Evolutionary conservation across 23 red algal genomes (phyloP).

Genomic region (Agarophyton chilense): DNA sequence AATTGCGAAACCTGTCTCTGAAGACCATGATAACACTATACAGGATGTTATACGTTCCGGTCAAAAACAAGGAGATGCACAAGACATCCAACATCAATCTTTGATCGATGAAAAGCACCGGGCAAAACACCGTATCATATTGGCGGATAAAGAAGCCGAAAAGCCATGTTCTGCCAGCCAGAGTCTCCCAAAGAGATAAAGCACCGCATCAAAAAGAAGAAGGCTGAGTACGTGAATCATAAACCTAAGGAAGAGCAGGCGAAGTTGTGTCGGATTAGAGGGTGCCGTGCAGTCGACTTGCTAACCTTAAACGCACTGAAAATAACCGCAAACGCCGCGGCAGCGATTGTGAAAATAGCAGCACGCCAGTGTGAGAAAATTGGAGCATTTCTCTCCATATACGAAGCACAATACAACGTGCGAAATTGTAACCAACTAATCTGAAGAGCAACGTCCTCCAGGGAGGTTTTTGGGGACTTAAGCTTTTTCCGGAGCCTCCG

Average conservation of each 20-base stretch:
- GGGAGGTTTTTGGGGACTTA: no score
- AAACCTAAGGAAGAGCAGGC: not conserved
- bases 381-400: not conserved
- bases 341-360: not conserved
- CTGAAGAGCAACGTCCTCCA: no score
- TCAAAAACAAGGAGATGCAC: no score
- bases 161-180: not conserved
- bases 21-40: not conserved
- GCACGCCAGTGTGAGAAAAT: no score
- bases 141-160: not conserved
- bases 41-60: not conserved
- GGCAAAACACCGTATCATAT: not conserved
- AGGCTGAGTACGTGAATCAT: slow-evolving; percentile 2
- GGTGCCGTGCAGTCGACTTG: not conserved
- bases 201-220: not conserved
- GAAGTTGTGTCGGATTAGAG: not conserved
- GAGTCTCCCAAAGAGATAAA: not conserved
- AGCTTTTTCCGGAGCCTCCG: no score
- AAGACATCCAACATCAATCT: not conserved
- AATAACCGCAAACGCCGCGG: not conserved
- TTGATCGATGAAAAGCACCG: not conserved
- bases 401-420: not conserved
- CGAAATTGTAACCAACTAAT: not conserved
- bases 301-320: not conserved
- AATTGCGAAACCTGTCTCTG: not conserved